phyloP scores from a whole-genome alignment of 129 eudicot genomes.

The Tagetes patula region DNA sequence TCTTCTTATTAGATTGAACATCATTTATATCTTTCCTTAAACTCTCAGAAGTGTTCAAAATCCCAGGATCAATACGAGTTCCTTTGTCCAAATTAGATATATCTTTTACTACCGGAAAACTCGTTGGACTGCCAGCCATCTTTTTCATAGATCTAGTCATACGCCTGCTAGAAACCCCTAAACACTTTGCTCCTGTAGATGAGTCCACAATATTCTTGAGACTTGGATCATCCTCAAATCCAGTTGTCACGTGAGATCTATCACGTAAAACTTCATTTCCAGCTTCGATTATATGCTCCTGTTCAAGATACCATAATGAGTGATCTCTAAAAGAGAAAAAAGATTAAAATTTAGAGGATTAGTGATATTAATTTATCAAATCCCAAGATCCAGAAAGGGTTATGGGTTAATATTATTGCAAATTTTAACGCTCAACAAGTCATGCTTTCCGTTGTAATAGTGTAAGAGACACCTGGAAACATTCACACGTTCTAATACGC shows the following conservation, averaged over 20 bases:
- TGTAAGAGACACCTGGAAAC: background rate
- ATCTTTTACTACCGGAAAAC: slow-evolving; percentile 1
- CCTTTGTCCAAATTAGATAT: slow-evolving; percentile 7
- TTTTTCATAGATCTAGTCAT: slow-evolving; percentile 34
- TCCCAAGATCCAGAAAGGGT: slow-evolving; percentile 7
- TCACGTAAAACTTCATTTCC: slow-evolving; percentile 19
- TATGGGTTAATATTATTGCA: background rate
- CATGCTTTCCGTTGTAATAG: background rate
- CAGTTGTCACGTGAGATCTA: slow-evolving; percentile 18
- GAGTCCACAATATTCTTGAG: slow-evolving; percentile 9
- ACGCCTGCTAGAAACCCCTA: slow-evolving; percentile 25
- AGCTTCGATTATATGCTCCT: slow-evolving; percentile 26
- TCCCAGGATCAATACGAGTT: slow-evolving; percentile 6
- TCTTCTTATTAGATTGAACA: background rate
- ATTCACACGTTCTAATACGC: background rate
- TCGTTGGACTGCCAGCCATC: slow-evolving; percentile 9
- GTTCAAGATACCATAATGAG: slow-evolving; percentile 10
- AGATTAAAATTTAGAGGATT: background rate
- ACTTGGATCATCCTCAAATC: slow-evolving; percentile 20
- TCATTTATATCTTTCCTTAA: background rate
- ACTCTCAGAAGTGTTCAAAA: slow-evolving; percentile 13
- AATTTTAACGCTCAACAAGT: slow-evolving; percentile 8
- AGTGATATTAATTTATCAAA: background rate
- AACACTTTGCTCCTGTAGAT: slow-evolving; percentile 3
- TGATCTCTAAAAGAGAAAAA: slow-evolving; percentile 9